phyloP scores from a whole-genome alignment of 805 yeast genomes.

The Monosporozyma aquatica region DNA sequence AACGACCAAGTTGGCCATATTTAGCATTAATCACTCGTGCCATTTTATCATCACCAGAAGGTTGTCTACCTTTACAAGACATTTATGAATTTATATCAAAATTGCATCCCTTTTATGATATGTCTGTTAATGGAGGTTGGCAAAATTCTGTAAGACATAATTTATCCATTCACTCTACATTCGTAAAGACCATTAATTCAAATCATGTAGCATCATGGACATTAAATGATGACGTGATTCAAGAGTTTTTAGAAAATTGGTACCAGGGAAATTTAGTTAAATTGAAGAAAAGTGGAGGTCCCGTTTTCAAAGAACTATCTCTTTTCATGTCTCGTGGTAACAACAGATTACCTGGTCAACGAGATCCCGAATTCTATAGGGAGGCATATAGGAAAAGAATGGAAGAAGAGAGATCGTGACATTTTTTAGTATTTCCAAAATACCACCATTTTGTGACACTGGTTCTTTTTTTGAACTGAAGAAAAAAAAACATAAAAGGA shows the following conservation, averaged over 20 bases:
- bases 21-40: slow-evolving; percentile 98
- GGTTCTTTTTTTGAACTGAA: too few species aligned
- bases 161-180: slow-evolving; percentile 86
- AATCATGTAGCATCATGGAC: slow-evolving; percentile 99
- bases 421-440: too few species aligned
- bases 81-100: slow-evolving; percentile 81
- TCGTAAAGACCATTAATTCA: slow-evolving; percentile 90
- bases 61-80: slow-evolving; percentile 78
- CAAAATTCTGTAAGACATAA: slow-evolving; percentile 96
- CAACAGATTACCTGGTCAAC: slow-evolving; percentile 25
- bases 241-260: slow-evolving; percentile 75
- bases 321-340: slow-evolving; percentile 47
- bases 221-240: slow-evolving; percentile 71
- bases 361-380: background rate
- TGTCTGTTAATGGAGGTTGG: slow-evolving; percentile 64
- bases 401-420: background rate
- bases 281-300: slow-evolving; percentile 56
- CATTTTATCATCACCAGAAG: slow-evolving; percentile 75
- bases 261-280: slow-evolving; percentile 63
- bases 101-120: slow-evolving; percentile 30
- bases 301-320: slow-evolving; percentile 70
- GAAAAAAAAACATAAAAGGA: background rate
- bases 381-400: background rate
- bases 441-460: too few species aligned
- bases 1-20: slow-evolving; percentile 90